phyloP scores from a whole-genome alignment of 1,284 basidiomycete species.

The Fomitopsis palustris region DNA sequence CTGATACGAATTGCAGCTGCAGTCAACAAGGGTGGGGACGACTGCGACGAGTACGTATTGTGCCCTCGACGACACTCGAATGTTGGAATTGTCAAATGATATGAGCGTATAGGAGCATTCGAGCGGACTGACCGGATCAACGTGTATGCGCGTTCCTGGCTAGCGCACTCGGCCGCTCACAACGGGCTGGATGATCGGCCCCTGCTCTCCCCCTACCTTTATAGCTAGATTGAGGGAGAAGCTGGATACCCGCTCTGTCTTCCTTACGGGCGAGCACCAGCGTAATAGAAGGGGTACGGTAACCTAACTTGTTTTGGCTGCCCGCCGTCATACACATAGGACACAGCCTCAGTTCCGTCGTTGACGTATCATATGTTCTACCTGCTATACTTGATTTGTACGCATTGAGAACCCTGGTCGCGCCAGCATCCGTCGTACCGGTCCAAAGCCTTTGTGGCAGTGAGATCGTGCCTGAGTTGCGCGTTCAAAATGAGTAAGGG shows the following conservation, averaged over 20 bases:
- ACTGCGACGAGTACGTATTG: neutral
- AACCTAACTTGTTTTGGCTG: conserved; percentile 17
- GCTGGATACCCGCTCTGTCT: conserved; percentile 1
- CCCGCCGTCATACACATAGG: conserved; percentile 13
- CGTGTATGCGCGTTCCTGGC: conserved; percentile 21
- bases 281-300: neutral
- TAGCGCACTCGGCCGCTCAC: conserved; percentile 3
- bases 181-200: conserved; percentile 17
- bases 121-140: conserved; percentile 12
- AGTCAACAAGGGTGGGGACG: neutral
- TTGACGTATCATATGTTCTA: conserved; percentile 24
- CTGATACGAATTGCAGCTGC: neutral
- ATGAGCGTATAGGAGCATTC: neutral
- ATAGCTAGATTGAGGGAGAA: conserved; percentile 24
- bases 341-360: conserved; percentile 19
- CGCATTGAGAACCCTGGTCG: conserved; percentile 1
- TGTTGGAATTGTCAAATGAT: neutral
- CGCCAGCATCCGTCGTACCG: conserved; percentile 12
- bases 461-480: conserved; percentile 30
- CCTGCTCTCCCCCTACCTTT: conserved; percentile 12
- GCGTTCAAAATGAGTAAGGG: conserved; percentile 5
- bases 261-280: neutral
- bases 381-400: conserved; percentile 21
- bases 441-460: conserved; percentile 27
- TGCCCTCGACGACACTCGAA: neutral